Conservation (phyloP, 2,329 filamentous ascomycete genomes). For the Septoria linicola region DNA sequence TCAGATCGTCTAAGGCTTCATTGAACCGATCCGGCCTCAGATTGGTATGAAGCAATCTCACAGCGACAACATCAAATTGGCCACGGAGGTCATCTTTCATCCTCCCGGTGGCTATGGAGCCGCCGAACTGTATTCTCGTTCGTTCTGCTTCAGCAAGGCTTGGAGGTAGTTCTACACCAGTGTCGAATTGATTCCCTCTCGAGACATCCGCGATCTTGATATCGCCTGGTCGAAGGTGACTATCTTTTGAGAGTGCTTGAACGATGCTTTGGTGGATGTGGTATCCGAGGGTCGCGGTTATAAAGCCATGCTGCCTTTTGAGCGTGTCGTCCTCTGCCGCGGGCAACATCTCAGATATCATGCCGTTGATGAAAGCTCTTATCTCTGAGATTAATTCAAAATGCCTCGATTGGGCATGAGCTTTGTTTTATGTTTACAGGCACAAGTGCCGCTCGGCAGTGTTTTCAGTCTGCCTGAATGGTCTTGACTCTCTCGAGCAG, state of each 20-base stretch:
- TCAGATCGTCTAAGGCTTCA: conserved; percentile 14
- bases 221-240: background rate
- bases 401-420: too few species aligned
- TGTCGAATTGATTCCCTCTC: conserved; percentile 3
- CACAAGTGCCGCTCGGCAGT: too few species aligned
- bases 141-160: background rate
- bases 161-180: background rate
- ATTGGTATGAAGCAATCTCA: conserved; percentile 18
- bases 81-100: conserved; percentile 3
- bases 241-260: conserved; percentile 3
- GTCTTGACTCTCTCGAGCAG: too few species aligned
- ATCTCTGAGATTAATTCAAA: too few species aligned
- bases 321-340: conserved; percentile 8
- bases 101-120: background rate
- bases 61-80: conserved; percentile 23
- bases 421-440: too few species aligned
- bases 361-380: too few species aligned
- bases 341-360: background rate
- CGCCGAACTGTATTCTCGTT: background rate
- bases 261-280: conserved; percentile 20
- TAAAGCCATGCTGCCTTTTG: conserved; percentile 22
- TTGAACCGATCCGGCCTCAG: conserved; percentile 20
- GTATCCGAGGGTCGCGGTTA: conserved; percentile 21
- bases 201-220: conserved; percentile 18
- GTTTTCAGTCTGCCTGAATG: too few species aligned